Conservation (phyloP, 176 grass and related monocot species). For the Ampelocalamus luodianensis region DNA sequence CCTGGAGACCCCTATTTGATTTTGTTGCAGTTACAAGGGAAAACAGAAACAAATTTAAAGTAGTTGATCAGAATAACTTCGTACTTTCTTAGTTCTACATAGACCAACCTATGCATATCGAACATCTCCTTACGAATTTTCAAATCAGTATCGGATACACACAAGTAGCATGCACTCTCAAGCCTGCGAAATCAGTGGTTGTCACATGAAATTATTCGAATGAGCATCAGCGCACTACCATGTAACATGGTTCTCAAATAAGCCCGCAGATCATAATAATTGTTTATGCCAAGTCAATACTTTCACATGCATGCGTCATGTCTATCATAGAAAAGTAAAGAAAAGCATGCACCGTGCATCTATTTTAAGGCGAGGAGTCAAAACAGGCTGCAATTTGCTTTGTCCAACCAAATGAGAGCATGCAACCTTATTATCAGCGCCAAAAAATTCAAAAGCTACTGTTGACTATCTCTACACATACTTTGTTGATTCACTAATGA, state of each 20-base stretch:
- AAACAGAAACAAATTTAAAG: background rate
- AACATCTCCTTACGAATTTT: background rate
- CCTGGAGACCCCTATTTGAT: background rate
- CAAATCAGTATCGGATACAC: background rate
- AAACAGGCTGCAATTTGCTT: slow-evolving; percentile 27
- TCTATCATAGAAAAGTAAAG: slow-evolving; percentile 14
- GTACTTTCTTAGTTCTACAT: background rate
- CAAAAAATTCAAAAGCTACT: background rate
- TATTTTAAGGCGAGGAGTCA: slow-evolving; percentile 48
- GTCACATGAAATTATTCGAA: slow-evolving; percentile 44
- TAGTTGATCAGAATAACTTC: slow-evolving; percentile 14
- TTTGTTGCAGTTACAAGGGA: background rate
- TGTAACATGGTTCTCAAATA: slow-evolving; percentile 32
- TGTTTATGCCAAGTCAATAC: slow-evolving; percentile 14
- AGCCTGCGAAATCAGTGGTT: background rate
- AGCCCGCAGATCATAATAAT: slow-evolving; percentile 25
- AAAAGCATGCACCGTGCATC: slow-evolving; percentile 8
- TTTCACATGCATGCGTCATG: slow-evolving; percentile 48
- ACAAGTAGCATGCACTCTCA: background rate
- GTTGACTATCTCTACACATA: slow-evolving; percentile 17
- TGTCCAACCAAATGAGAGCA: background rate
- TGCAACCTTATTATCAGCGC: background rate
- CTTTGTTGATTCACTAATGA: slow-evolving; percentile 8
- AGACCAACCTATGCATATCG: background rate
- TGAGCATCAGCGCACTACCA: slow-evolving; percentile 20